Base-by-base conservation (phyloP, 495 filamentous ascomycete species). In the Jackrogersella minutella region DNA sequence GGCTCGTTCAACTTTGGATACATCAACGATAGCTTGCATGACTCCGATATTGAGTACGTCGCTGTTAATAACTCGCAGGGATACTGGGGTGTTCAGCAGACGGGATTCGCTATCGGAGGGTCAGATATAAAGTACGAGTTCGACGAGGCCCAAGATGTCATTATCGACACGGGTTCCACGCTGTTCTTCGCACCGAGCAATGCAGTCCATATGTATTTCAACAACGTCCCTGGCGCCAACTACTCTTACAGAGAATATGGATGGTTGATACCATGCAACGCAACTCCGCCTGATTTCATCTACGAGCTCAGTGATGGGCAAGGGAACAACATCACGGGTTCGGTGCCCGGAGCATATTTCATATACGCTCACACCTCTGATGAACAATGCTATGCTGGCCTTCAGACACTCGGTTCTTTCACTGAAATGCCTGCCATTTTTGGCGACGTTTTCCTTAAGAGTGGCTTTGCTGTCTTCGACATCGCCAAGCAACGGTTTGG, bases 1-100 rank as follows among this genome's bases (percentile, higher is more conserved):
- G 84, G 87, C 41, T 87, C 87, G 73, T 93, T 90, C 76, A 90
- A 88, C 26, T 93, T 93, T 64, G 91, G 91, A n/a, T 88, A 80
- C 69, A 86, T 93, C 71, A 88, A 92, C 71, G 64, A 86, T 43
- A 79, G 76, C 10, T 76, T 82, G 0, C 77, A 88, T 47, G 78
- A 72, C 5, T 74, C 78, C 11, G 77, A 82, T 9, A 78, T 90
- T 49, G 68, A 78, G 58, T 93, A 90, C 73, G 85, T 85, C 2
- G 77, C 82, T 19, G 75, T 92, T 44, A 82, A 91, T 62, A 87
- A 80, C 19, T 81, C 82, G 26, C 76, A 88, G 28, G 84, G 84
- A 8, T 91, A 86, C 78, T 94, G 91, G 91, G 36, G 74, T 19
- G 59, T 76, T 26, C 70, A 80, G 73, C 87, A 86, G 47, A 77